Evolutionary conservation across 306 rosid genomes (phyloP).

Genomic region (Castanospermum australe): DNA sequence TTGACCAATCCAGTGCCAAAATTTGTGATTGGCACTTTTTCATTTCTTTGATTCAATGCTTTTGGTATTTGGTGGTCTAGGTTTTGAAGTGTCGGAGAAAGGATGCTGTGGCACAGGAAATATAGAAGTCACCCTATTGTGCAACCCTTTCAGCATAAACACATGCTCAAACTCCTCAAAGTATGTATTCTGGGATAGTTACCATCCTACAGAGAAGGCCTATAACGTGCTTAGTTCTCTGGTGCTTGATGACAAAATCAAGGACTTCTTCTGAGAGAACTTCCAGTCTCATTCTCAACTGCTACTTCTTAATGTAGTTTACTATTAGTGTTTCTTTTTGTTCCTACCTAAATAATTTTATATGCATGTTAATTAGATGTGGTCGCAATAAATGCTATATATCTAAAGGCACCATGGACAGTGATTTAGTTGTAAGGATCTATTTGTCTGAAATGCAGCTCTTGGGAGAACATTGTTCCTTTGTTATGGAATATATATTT

Average conservation of each 20-base stretch:
- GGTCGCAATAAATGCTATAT: not conserved
- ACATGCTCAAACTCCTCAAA: conserved; percentile 46
- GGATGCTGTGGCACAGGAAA: conserved; percentile 89
- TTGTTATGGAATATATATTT: not conserved
- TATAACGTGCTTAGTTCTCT: conserved; percentile 39
- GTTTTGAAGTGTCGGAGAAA: conserved; percentile 51
- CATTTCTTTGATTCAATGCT: not conserved
- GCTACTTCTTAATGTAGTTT: not conserved
- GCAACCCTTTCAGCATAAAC: conserved; percentile 40
- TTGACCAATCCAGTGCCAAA: not conserved
- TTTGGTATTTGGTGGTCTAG: conserved; percentile 26
- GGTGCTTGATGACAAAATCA: conserved; percentile 34
- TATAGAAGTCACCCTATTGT: conserved; percentile 58
- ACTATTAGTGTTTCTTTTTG: not conserved
- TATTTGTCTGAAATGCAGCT: no score
- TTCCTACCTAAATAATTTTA: not conserved
- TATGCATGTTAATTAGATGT: not conserved
- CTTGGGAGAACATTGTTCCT: not conserved
- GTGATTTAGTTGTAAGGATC: not conserved
- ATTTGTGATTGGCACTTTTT: no score
- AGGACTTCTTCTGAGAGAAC: conserved; percentile 41
- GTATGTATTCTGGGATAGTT: conserved; percentile 79
- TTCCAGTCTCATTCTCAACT: not conserved
- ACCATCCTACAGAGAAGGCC: conserved; percentile 63
- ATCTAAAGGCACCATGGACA: not conserved